Evolutionary conservation across 805 yeast genomes (phyloP).

Genomic region (Yarrowia porcina): DNA sequence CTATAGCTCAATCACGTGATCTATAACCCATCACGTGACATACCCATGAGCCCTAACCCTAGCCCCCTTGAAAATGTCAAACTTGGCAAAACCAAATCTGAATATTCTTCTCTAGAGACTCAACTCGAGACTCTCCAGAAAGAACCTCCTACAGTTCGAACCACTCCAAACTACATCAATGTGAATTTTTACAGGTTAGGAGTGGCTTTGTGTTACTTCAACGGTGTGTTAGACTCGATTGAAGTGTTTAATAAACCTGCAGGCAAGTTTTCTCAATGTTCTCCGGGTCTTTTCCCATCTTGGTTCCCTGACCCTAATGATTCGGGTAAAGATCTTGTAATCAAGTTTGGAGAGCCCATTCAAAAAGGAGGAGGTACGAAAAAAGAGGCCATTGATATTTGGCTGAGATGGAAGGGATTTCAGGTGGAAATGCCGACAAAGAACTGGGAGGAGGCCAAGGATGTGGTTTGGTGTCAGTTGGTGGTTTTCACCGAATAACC

Average conservation of each 20-base stretch:
- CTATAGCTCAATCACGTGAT: too few relatives aligned
- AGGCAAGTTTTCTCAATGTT: constrained; percentile 28
- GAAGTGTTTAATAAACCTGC: constrained; percentile 38
- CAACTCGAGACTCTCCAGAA: not conserved
- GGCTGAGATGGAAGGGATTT: constrained; percentile 43
- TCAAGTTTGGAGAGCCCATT: constrained; percentile 42
- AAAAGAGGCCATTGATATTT: constrained; percentile 38
- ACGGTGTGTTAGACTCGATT: constrained; percentile 36
- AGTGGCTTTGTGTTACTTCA: constrained; percentile 28
- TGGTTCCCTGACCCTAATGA: constrained; percentile 31
- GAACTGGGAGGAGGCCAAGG: constrained; percentile 41
- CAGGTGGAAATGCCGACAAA: constrained; percentile 41
- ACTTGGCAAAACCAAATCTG: not conserved
- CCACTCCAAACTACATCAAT: not conserved
- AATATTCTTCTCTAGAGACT: not conserved
- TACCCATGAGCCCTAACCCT: too few relatives aligned
- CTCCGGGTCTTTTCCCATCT: constrained; percentile 19
- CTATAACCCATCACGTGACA: too few relatives aligned
- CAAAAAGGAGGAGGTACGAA: constrained; percentile 45
- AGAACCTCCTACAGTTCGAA: not conserved
- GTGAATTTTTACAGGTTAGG: constrained; percentile 30
- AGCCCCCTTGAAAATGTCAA: too few relatives aligned
- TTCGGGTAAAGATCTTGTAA: constrained; percentile 39
- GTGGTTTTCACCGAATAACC: constrained; percentile 33
- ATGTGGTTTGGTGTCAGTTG: constrained; percentile 36